Base-by-base conservation (phyloP, 345 rosid species). In the Arabidopsis suecica region DNA sequence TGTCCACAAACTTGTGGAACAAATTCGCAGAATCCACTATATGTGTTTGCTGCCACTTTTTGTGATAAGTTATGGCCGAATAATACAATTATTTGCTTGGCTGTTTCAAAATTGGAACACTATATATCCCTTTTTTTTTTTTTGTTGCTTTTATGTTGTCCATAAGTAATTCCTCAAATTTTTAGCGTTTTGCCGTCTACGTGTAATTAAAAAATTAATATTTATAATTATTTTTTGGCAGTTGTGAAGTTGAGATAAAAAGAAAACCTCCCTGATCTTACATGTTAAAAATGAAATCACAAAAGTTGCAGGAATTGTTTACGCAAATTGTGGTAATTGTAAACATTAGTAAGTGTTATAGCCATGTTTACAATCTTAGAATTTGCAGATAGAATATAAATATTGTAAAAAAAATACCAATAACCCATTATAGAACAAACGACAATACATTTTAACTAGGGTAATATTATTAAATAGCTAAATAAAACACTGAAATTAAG, bases 21-120 rank as follows among this genome's bases (percentile, higher is more conserved):
- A 69, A 23, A 54, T 61, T 76, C 59, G 36, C 65, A 76, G 75
- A 69, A 62, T 61, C 71, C 80, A 76, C 66, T 68, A 69, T 36
- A 44, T 55, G 14, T 76, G 80, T 76, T 69, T 69, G 80, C 38
- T 69, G 14, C 80, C 60, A 62, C 65, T 76, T 71, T 62, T 50
- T 53, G 69, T 61, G 57, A 53, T 61, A 51, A 41, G 79, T 76
- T 63, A 63, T 63, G 80, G 65, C 60, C 65, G 71, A 55, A 76
- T 76, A 45, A 62, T 62, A 25, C 71, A 53, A 76, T 76, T 69
- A 63, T 69, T 6, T 69, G 50, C 53, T 65, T 55, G 65, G 41
- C 49, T 68, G 50, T 61, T 51, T 56, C 57, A 75, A 75, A 23
- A 42, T 53, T 62, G 75, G 58, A 61, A 76, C 70, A 76, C 65